A percentile compares a stretch with the other conserved stretches of the same genome.
Evolutionary conservation across 2,329 filamentous ascomycete genomes (phyloP).

Genomic region (Blumeria hordei): DNA sequence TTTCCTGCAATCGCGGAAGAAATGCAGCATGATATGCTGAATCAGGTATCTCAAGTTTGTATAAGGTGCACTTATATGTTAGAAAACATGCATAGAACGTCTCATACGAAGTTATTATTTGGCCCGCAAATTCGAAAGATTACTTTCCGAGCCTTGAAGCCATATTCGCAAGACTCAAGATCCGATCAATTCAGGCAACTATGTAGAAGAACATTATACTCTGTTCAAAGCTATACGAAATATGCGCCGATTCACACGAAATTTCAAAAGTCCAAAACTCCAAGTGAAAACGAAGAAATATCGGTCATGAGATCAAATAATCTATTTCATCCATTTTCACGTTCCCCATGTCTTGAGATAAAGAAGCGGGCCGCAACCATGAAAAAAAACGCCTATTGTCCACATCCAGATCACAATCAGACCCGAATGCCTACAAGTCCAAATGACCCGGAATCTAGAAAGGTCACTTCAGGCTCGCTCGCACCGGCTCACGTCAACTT

Average conservation of each 20-base stretch:
- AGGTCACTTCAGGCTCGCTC: slow-evolving; percentile 27
- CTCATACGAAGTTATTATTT: no score
- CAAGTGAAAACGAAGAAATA: slow-evolving; percentile 8
- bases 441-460: slow-evolving; percentile 35
- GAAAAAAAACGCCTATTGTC: slow-evolving; percentile 78
- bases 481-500: slow-evolving; percentile 69
- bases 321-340: slow-evolving; percentile 78
- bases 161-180: no score
- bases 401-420: slow-evolving; percentile 65
- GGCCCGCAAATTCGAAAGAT: no score
- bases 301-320: slow-evolving; percentile 33
- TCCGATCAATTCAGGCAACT: no score
- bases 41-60: no score
- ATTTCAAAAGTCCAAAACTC: not conserved
- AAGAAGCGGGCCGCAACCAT: slow-evolving; percentile 74
- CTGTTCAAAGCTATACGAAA: not conserved
- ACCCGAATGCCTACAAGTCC: slow-evolving; percentile 43
- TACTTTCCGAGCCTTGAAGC: no score
- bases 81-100: no score
- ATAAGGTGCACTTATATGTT: no score
- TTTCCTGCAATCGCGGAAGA: no score
- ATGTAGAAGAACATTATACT: no score
- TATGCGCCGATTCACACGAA: no score
- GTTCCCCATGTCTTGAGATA: slow-evolving; percentile 74
- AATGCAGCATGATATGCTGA: no score